Conservation (phyloP, 306 rosid species). For the peach (Prunus persica) region DNA sequence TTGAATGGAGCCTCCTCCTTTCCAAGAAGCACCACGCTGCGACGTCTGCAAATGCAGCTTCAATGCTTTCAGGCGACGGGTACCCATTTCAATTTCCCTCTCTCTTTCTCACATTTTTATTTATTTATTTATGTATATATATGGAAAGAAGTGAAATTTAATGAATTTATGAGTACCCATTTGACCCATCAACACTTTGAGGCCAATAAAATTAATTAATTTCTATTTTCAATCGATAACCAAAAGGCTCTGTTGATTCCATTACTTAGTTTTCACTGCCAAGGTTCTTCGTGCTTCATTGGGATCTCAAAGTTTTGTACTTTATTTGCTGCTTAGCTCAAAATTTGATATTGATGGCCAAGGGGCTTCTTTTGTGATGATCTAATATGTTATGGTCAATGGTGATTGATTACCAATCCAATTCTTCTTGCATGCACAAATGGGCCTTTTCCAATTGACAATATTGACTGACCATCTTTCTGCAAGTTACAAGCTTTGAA, state of each 20-base stretch:
- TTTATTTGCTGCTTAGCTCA: neutral
- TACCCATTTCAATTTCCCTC: slow-evolving; percentile 8
- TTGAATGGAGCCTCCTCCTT: slow-evolving; percentile 71
- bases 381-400: neutral
- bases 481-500: neutral
- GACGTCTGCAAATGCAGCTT: slow-evolving; percentile 96
- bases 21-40: slow-evolving; percentile 88
- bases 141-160: neutral
- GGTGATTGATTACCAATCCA: neutral
- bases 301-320: slow-evolving; percentile 1
- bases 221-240: neutral
- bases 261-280: neutral
- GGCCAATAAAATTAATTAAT: neutral
- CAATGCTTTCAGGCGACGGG: slow-evolving; percentile 95
- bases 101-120: neutral
- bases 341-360: neutral
- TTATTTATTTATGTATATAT: too few species aligned
- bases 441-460: neutral
- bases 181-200: too few species aligned
- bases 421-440: neutral
- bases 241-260: neutral
- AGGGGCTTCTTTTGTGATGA: neutral
- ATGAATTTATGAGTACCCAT: neutral
- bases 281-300: neutral
- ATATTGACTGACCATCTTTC: neutral